Evolutionary conservation across 2,329 filamentous ascomycete species (phyloP), one percentile per base, ranked within the genome.

Genomic region (Rhytidhysteron rufulum): DNA sequence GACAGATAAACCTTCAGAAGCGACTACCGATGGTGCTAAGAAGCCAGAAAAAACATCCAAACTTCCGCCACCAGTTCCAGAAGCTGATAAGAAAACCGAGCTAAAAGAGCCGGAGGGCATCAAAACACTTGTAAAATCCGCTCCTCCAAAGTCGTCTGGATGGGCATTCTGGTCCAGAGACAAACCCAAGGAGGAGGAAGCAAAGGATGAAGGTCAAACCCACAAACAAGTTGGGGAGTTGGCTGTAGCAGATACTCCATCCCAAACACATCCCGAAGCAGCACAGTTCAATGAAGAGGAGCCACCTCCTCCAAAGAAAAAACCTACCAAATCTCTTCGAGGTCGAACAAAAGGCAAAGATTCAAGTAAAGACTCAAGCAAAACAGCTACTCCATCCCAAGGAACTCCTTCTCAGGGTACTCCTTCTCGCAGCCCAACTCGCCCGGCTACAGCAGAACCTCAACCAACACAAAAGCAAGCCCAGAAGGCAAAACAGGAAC

Each of bases 91-190:
- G 22, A 32, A 22, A 11, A 34, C 19, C 7, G 37, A 25, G n/a
- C 19, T 30, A 13, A 34, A 31, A 18, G 25, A 31, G 16, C 31
- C 42, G 22, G 38, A 22, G 21, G n/a, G 15, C 3, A 34, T 15
- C n/a, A 22, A 24, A 13, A 19, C 34, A n/a, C 17, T 27, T n/a
- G 30, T n/a, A 22, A 56, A 64, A 22, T 45, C 62, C 1, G 64
- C 68, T 5, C 68, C 76, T 47, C 54, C 63, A 54, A 74, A 50
- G 52, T 67, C 47, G 61, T 85, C 85, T 1, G 86, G 83, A 0
- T 91, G 86, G 86, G 86, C 83, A 0, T 90, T 91, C 50, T 91
- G 86, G 86, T 88, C 83, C 11, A 78, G 75, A 33, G 80, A 83
- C 3, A 65, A 64, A 41, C 49, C 67, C 56, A 25, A 77, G 72